Evolutionary conservation across 768 basidiomycete species (phyloP), one percentile per base, ranked within the genome.

Genomic region (Auriscalpium microsporum): DNA sequence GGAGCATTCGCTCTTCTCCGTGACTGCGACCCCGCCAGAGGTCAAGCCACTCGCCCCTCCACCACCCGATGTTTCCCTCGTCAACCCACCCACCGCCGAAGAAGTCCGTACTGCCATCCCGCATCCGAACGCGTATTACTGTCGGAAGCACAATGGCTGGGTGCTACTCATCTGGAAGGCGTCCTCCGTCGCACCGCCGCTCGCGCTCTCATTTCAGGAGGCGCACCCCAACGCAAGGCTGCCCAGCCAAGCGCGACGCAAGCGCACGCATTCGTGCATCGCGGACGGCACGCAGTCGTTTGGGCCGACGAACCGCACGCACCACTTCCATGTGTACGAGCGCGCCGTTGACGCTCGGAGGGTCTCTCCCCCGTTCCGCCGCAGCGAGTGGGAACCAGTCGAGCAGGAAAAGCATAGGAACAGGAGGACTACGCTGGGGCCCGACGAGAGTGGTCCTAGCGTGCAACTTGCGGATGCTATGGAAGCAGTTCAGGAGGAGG

Each of bases 61-160:
- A 50, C 63, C 3, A 65, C 65, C 63, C 28, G 56, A 68, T 38
- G 45, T 54, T 2, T 47, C 68, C 19, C 65, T 62, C 52, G 9
- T 53, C 55, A 56, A 34, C 8, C 65, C 73, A 10, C 85, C 84
- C 1, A 74, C 81, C n/a, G 72, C 76, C 55, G 79, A 82, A 37
- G 86, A 90, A 61, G 72, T 84, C 7, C 78, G 76, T n/a, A 79
- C 76, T 14, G 77, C 88, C 34, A 75, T 88, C 34, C 90, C 90
- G 11, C 89, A 93, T 65, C 84, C 90, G 5, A 81, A 87, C 61
- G 88, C 87, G 13, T 88, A 88, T 66, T 93, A 87, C 65, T 92
- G 89, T 64, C 79, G 82, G 21, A 83, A 81, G 65, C 86, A 91
- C 55, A 87, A 91, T 61, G 84, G 85, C 7, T 93, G 90, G 90